Base-by-base conservation (phyloP, 2,329 filamentous ascomycete genomes). In the Ploettnerulaceae sp. region DNA sequence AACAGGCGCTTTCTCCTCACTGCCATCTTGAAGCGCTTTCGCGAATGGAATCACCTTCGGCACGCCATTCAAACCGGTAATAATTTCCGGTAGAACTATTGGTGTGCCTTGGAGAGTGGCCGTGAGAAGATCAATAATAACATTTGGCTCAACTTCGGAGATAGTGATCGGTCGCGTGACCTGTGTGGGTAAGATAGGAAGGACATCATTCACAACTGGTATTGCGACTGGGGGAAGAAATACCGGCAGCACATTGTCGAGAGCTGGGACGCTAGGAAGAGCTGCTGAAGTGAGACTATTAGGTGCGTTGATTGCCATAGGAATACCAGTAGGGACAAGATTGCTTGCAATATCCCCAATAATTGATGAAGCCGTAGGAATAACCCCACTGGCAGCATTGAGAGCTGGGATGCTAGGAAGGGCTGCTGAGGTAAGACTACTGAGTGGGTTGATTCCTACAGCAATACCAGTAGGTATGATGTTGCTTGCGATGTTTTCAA, bases 1-100 rank as follows among this genome's bases (percentile, higher is more conserved):
- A 21, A 50, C 38, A 35, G 48, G 48, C 25, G 47, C 15, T 12
- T 34, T 22, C 5, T 45, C 47, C 15, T 29, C 12, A 5, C 8
- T 31, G 5, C 43, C 48, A 40, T 47, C 38, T 31, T 35, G 22
- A 4, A 47, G 6, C 25, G 47, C 44, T 3, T 50, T 32, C 20
- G 44, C 37, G 4, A 39, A 33, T 9, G 48, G 43, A n/a, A 47
- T 22, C 1, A 31, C 43, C 29, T 44, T 45, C 8, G 29, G 37
- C n/a, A 25, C 12, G n/a, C 24, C 44, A 45, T 45, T 45, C 5
- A 45, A n/a, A 3, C 38, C 8, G 9, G 48, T 47, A 11, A 38
- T 28, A 5, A 45, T 32, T 3, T 47, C 32, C 3, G 48, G 48
- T 5, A 43, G 21, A 15, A 44, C 14, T 1, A 43, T 50, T 1